These are phyloP conservation scores for Phytophthora pini DNA, from an alignment of 352 stramenopile genomes.

Conservation along the genomic window DNA sequence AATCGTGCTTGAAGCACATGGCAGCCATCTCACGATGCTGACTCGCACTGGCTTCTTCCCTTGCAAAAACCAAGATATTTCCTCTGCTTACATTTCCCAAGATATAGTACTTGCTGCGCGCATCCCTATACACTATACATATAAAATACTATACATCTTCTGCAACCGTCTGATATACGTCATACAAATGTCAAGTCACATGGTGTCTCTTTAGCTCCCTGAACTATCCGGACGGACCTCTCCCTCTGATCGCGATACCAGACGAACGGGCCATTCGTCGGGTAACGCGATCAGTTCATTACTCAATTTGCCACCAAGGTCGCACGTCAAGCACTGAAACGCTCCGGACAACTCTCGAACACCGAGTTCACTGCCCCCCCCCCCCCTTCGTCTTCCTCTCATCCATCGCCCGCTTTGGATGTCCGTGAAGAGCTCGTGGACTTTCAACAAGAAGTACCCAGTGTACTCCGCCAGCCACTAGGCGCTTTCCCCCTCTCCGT, in stretches of 20 bases:
- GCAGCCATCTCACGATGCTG: neutral
- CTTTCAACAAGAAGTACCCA: slow-evolving; percentile 87
- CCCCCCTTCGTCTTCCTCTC: slow-evolving; percentile 11
- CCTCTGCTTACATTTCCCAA: slow-evolving; percentile 8
- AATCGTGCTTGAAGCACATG: slow-evolving; percentile 1
- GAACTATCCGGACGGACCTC: slow-evolving; percentile 7
- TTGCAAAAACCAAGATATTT: neutral
- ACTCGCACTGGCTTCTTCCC: slow-evolving; percentile 26
- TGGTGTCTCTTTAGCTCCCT: neutral
- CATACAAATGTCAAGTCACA: slow-evolving; percentile 29
- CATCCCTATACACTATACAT: slow-evolving; percentile 15
- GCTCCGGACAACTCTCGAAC: slow-evolving; percentile 21
- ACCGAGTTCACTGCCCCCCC: slow-evolving; percentile 18
- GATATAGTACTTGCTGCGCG: slow-evolving; percentile 22
- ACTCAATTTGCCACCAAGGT: slow-evolving; percentile 50
- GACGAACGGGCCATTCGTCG: slow-evolving; percentile 39
- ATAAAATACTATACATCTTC: slow-evolving; percentile 6
- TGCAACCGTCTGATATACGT: slow-evolving; percentile 10
- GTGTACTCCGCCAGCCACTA: slow-evolving; percentile 78
- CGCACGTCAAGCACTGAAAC: slow-evolving; percentile 37
- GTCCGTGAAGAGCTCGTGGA: slow-evolving; percentile 86
- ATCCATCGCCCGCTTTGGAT: slow-evolving; percentile 53
- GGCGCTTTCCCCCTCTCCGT: slow-evolving; percentile 2
- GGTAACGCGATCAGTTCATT: slow-evolving; percentile 79
- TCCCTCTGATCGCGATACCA: slow-evolving; percentile 2